Evolutionary conservation across 2,329 filamentous ascomycete genomes (phyloP).

Genomic region (Zymoseptoria tritici): DNA sequence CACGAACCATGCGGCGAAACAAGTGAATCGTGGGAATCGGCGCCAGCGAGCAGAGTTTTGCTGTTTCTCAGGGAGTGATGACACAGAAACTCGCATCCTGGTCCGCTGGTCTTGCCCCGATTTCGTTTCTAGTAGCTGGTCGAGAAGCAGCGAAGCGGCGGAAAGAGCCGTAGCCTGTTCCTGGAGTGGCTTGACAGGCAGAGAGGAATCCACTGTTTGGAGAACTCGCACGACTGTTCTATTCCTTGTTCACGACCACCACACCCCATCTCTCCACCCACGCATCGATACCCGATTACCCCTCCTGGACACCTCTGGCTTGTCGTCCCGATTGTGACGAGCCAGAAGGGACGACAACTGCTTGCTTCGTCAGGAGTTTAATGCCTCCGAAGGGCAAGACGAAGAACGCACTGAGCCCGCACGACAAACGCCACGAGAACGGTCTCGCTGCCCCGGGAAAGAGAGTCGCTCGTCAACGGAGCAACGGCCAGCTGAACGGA

Average conservation of each 20-base stretch:
- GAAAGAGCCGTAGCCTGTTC: not conserved
- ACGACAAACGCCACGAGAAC: slow-evolving; percentile 69
- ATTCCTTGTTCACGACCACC: not conserved
- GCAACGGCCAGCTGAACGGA: slow-evolving; percentile 39
- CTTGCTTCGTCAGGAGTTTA: slow-evolving; percentile 20
- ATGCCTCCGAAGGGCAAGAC: slow-evolving; percentile 44
- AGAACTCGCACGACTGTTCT: not conserved
- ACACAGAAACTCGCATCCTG: not conserved
- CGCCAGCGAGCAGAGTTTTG: not conserved
- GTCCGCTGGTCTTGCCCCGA: not conserved
- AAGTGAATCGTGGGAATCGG: not conserved
- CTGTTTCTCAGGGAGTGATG: not conserved
- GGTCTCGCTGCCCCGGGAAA: slow-evolving; percentile 73
- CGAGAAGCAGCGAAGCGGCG: too few relatives aligned
- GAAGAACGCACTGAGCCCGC: slow-evolving; percentile 38
- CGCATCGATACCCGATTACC: slow-evolving; percentile 8
- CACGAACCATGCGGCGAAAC: not conserved
- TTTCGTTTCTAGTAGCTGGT: not conserved
- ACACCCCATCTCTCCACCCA: not conserved
- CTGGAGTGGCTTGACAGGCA: not conserved
- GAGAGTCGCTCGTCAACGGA: slow-evolving; percentile 49
- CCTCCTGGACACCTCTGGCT: slow-evolving; percentile 22
- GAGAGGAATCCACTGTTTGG: not conserved
- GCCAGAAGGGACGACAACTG: slow-evolving; percentile 20
- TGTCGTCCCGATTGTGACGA: slow-evolving; percentile 22